Percentiles rank a stretch among this genome's conserved stretches.
phyloP scores from a whole-genome alignment of 1,139 yeast species.

The Yamadazyma epiphylla region DNA sequence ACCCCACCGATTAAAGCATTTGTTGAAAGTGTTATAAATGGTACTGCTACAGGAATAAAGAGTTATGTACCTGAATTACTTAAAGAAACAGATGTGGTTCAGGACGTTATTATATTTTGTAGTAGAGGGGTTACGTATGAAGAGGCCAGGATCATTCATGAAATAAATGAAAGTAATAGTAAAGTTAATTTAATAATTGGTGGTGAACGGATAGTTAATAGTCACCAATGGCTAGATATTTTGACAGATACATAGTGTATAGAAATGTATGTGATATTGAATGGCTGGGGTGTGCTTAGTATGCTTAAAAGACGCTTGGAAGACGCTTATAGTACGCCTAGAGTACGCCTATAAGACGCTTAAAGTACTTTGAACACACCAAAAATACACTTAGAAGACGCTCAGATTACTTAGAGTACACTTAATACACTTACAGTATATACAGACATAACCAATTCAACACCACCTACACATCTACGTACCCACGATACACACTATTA shows the following conservation, averaged over 20 bases:
- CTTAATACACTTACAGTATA: too few species aligned
- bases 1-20: slow-evolving; percentile 63
- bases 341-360: too few species aligned
- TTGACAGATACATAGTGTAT: too few species aligned
- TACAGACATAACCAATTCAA: too few species aligned
- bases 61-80: slow-evolving; percentile 14
- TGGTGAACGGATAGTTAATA: slow-evolving; percentile 66
- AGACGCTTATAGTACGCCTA: too few species aligned
- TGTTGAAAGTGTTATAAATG: slow-evolving; percentile 21
- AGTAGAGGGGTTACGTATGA: slow-evolving; percentile 93
- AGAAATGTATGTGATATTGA: too few species aligned
- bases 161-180: slow-evolving; percentile 56
- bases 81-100: slow-evolving; percentile 37
- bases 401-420: too few species aligned
- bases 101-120: slow-evolving; percentile 75
- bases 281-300: too few species aligned
- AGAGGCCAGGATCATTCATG: slow-evolving; percentile 79
- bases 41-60: slow-evolving; percentile 7
- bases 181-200: slow-evolving; percentile 60
- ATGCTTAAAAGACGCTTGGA: too few species aligned
- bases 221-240: slow-evolving; percentile 46
- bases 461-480: neutral
- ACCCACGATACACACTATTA: slow-evolving; percentile 4
- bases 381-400: too few species aligned
- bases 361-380: too few species aligned